A percentile compares a stretch with the other conserved stretches of the same genome.
Conservation (phyloP, 257 asterid genomes). For the Knoxia roxburghii region DNA sequence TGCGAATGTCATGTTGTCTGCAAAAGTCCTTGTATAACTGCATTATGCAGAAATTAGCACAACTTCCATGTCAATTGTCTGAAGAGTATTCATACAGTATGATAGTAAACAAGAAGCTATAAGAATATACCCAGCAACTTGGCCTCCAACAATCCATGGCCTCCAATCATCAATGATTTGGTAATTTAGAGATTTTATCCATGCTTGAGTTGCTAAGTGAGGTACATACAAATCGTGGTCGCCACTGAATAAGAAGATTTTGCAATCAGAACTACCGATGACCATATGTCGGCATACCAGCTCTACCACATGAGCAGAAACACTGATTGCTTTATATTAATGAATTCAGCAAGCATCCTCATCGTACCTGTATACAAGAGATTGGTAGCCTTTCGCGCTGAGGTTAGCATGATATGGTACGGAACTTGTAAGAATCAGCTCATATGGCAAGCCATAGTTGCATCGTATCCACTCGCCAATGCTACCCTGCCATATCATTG, state of each 20-base stretch:
- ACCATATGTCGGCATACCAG: too few relatives aligned
- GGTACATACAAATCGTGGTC: slow-evolving; percentile 24
- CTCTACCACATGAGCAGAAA: not conserved
- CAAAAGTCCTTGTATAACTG: slow-evolving; percentile 32
- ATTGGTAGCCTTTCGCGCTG: slow-evolving; percentile 28
- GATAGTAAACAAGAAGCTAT: not conserved
- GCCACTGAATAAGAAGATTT: slow-evolving; percentile 17
- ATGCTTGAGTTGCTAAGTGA: slow-evolving; percentile 25
- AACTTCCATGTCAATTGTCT: not conserved
- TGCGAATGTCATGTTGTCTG: slow-evolving; percentile 31
- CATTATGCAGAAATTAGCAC: not conserved
- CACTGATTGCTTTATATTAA: not conserved
- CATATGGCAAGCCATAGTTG: slow-evolving; percentile 5
- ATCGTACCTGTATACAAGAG: slow-evolving; percentile 32
- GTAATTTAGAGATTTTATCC: slow-evolving; percentile 32
- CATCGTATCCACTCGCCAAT: slow-evolving; percentile 23
- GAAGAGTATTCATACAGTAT: not conserved
- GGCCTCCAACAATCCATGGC: slow-evolving; percentile 28
- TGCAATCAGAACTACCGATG: too few relatives aligned
- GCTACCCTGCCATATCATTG: slow-evolving; percentile 18
- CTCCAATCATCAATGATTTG: slow-evolving; percentile 27
- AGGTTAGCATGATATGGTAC: slow-evolving; percentile 28
- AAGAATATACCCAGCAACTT: slow-evolving; percentile 27
- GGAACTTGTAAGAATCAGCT: not conserved
- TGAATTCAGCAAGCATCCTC: not conserved